Evolutionary conservation across 495 filamentous ascomycete genomes (phyloP).

Genomic region (Neurospora sp.): DNA sequence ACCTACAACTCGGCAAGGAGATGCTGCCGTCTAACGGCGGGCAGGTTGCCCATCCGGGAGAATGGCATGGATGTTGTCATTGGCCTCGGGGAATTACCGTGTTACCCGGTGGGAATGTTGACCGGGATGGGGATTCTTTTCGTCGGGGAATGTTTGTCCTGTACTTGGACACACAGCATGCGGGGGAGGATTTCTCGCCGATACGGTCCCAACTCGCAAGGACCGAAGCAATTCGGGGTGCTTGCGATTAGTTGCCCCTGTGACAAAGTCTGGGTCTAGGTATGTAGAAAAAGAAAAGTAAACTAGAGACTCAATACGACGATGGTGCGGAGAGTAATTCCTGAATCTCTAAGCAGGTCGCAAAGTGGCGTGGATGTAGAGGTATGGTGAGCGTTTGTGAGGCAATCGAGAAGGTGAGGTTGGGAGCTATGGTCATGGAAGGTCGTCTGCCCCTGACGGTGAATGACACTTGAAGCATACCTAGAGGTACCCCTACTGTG

Average conservation of each 20-base stretch:
- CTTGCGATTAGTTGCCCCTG: neutral
- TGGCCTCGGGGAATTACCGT: neutral
- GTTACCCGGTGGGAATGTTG: neutral
- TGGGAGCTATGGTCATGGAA: neutral
- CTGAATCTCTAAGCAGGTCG: neutral
- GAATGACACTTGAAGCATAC: neutral
- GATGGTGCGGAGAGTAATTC: neutral
- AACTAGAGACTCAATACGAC: neutral
- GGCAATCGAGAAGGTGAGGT: neutral
- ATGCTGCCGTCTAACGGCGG: constrained; percentile 44
- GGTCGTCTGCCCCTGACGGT: neutral
- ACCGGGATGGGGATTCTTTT: neutral
- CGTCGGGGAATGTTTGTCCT: neutral
- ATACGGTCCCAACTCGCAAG: neutral
- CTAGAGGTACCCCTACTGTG: neutral
- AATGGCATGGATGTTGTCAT: neutral
- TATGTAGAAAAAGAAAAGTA: neutral
- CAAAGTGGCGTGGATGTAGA: neutral
- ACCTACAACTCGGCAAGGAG: constrained; percentile 69
- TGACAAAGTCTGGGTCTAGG: neutral
- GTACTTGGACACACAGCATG: neutral
- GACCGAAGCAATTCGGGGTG: neutral
- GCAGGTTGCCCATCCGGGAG: constrained; percentile 18
- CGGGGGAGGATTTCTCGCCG: neutral
- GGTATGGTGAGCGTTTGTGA: neutral